These are phyloP conservation scores for Hypomontagnella monticulosa DNA, from an alignment of 495 filamentous ascomycete genomes.

Conservation along the genomic window DNA sequence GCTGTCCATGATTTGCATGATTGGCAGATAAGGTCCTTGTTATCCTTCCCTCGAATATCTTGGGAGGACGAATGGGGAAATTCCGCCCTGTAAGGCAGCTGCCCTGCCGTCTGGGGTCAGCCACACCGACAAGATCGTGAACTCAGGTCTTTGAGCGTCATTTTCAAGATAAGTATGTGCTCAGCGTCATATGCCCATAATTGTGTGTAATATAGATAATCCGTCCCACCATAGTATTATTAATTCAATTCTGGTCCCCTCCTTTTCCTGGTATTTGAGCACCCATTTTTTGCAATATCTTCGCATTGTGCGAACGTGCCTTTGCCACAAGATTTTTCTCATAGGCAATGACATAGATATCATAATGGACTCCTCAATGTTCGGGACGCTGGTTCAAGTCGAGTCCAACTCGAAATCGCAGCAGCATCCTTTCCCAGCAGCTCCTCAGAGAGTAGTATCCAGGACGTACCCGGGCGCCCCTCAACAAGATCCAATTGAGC, in stretches of 20 bases:
- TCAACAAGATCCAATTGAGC: conserved; percentile 47
- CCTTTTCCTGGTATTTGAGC: background rate
- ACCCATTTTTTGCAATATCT: background rate
- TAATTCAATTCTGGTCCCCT: background rate
- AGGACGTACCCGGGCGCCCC: conserved; percentile 54
- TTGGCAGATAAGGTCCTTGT: conserved; percentile 36
- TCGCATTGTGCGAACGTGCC: background rate
- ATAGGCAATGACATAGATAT: conserved; percentile 23
- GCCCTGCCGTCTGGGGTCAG: background rate
- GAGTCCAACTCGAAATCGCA: conserved; percentile 39
- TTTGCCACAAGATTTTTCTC: background rate
- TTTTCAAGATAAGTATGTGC: conserved; percentile 20
- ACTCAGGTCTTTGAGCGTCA: conserved; percentile 28
- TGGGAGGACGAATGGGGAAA: conserved; percentile 22
- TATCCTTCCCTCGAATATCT: background rate
- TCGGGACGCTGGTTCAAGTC: conserved; percentile 43
- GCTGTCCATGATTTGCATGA: conserved; percentile 25
- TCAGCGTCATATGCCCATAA: conserved; percentile 12
- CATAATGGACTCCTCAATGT: conserved; percentile 41
- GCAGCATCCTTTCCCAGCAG: conserved; percentile 35
- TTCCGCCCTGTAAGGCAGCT: conserved; percentile 4
- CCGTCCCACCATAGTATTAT: conserved; percentile 6
- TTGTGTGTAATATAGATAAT: conserved; percentile 3
- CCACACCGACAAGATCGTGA: conserved; percentile 41
- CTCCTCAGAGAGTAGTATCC: conserved; percentile 49